Conservation (phyloP, 805 yeast genomes). For the Wickerhamomyces subpelliculosus region DNA sequence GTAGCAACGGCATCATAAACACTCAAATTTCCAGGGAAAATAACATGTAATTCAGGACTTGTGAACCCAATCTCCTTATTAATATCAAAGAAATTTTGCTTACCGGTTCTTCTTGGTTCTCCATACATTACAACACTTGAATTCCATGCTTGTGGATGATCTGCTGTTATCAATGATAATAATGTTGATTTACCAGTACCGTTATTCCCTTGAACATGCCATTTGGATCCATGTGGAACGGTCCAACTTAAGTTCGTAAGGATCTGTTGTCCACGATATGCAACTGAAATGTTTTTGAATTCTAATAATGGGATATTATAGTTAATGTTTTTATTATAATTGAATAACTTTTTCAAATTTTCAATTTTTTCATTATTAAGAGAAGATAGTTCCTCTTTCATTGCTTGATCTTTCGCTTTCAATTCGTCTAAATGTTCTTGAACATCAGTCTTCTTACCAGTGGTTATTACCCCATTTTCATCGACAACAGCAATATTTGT, state of each 20-base stretch:
- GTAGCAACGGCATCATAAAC: conserved; percentile 57
- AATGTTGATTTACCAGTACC: conserved; percentile 94
- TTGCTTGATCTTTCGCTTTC: conserved; percentile 13
- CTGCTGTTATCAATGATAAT: conserved; percentile 78
- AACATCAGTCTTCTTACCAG: conserved; percentile 37
- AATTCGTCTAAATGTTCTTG: conserved; percentile 15
- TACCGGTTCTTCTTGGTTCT: conserved; percentile 65
- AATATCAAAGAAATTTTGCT: conserved; percentile 66
- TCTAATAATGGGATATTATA: conserved; percentile 31
- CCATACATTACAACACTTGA: conserved; percentile 58
- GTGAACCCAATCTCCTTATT: conserved; percentile 78
- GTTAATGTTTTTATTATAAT: conserved; percentile 4
- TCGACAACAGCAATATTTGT: conserved; percentile 62
- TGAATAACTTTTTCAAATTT: conserved; percentile 12
- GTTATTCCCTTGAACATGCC: conserved; percentile 87
- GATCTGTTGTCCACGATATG: conserved; percentile 57
- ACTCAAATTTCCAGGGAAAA: conserved; percentile 58
- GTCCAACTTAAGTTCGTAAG: conserved; percentile 58
- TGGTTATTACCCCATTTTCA: conserved; percentile 40
- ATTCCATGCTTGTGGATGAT: conserved; percentile 96
- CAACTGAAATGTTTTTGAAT: conserved; percentile 55
- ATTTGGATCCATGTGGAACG: conserved; percentile 64
- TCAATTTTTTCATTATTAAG: conserved; percentile 11
- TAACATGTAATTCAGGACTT: conserved; percentile 87
- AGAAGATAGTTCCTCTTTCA: conserved; percentile 7